Conservation (phyloP, 2,329 filamentous ascomycete genomes). For the Botrytis porri region DNA sequence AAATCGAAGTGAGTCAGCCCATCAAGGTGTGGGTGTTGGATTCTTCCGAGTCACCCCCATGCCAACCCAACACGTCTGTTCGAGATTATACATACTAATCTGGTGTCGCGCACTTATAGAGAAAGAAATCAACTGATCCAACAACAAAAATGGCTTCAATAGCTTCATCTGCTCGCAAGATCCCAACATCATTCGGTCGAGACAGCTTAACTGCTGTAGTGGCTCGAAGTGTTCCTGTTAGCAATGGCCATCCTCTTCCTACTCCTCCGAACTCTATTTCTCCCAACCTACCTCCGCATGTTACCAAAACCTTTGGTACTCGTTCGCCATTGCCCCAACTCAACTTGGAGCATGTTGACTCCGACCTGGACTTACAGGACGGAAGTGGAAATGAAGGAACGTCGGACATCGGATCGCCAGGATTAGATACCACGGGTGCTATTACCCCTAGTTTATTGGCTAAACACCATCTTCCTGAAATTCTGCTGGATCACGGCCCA, state of each 20-base stretch:
- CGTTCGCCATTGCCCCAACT: slow-evolving; percentile 38
- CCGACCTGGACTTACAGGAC: slow-evolving; percentile 79
- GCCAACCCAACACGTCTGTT: slow-evolving; percentile 24
- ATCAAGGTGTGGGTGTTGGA: not conserved
- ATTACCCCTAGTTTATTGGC: slow-evolving; percentile 86
- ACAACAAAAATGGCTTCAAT: slow-evolving; percentile 57
- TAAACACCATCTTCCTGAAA: slow-evolving; percentile 85
- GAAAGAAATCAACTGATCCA: slow-evolving; percentile 34
- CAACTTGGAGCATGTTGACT: slow-evolving; percentile 67
- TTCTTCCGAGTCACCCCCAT: slow-evolving; percentile 13
- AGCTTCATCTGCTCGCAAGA: slow-evolving; percentile 63
- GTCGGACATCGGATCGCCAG: slow-evolving; percentile 34
- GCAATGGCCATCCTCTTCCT: slow-evolving; percentile 63
- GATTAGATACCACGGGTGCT: slow-evolving; percentile 69
- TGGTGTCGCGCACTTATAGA: slow-evolving; percentile 35
- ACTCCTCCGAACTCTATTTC: slow-evolving; percentile 96
- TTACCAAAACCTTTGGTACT: slow-evolving; percentile 61
- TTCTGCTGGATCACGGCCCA: slow-evolving; percentile 84
- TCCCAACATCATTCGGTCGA: slow-evolving; percentile 58
- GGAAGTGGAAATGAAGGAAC: slow-evolving; percentile 37
- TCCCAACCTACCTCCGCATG: slow-evolving; percentile 78
- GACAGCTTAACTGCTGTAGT: slow-evolving; percentile 73
- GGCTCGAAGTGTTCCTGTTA: slow-evolving; percentile 57
- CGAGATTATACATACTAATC: slow-evolving; percentile 26
- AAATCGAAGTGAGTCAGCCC: slow-evolving; percentile 39